A percentile compares a stretch with the other conserved stretches of the same genome.
These are phyloP conservation scores for Citrus mangshanensis DNA, from an alignment of 345 rosid genomes.

Conservation along the genomic window DNA sequence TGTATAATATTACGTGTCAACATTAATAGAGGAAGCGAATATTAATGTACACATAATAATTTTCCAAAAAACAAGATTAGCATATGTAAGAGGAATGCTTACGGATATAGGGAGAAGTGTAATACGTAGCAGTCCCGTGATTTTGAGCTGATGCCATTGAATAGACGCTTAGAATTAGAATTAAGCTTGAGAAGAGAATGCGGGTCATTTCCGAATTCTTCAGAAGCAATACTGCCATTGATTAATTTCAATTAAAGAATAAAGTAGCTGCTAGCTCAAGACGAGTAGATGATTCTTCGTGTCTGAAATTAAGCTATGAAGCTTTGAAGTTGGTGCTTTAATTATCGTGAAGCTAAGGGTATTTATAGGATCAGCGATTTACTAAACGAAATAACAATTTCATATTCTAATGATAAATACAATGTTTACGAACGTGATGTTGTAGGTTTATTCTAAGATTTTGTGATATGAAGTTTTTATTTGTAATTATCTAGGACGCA, in stretches of 20 bases:
- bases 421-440: neutral
- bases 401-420: neutral
- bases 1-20: too few species aligned
- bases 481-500: neutral
- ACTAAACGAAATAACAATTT: neutral
- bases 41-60: too few species aligned
- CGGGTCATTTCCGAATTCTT: neutral
- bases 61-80: neutral
- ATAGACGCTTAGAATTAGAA: neutral
- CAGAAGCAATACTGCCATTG: neutral
- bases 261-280: neutral
- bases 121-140: neutral
- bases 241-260: neutral
- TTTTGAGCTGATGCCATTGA: neutral
- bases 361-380: neutral
- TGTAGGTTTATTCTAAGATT: neutral
- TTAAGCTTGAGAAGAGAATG: neutral
- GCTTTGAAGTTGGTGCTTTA: neutral
- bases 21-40: too few species aligned
- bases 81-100: neutral
- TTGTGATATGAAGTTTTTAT: too few species aligned
- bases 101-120: conserved; percentile 4
- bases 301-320: too few species aligned
- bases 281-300: neutral
- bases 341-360: neutral